Percentiles rank a stretch among this genome's conserved stretches.
phyloP scores from a whole-genome alignment of 768 basidiomycete genomes.

The Boletus reticulatus region DNA sequence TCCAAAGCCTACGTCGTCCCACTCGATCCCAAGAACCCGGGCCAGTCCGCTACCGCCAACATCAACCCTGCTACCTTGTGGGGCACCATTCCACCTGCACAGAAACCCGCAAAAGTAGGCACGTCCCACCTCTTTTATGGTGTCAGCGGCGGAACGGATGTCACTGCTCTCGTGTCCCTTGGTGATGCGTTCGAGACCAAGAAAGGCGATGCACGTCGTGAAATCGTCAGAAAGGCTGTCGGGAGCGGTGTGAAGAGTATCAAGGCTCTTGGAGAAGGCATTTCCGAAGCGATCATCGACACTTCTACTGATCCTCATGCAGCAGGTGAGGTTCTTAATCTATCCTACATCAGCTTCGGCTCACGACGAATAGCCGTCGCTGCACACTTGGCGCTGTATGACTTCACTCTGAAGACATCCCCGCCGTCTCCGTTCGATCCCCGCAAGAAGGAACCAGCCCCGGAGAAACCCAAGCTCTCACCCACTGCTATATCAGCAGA shows the following conservation, averaged over 20 bases:
- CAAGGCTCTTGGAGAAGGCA: constrained; percentile 55
- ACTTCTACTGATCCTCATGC: constrained; percentile 70
- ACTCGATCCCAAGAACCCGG: constrained; percentile 45
- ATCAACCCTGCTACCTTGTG: constrained; percentile 52
- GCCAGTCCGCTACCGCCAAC: constrained; percentile 29
- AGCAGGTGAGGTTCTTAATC: constrained; percentile 46
- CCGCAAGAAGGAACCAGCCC: constrained; percentile 48
- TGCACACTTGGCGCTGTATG: constrained; percentile 70
- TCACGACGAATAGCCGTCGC: constrained; percentile 57
- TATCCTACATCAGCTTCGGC: not conserved
- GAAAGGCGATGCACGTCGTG: constrained; percentile 48
- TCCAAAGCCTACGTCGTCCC: constrained; percentile 57
- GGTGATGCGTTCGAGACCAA: constrained; percentile 53
- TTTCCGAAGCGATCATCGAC: constrained; percentile 64
- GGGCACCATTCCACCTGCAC: constrained; percentile 44
- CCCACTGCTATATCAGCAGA: constrained; percentile 47
- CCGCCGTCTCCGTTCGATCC: constrained; percentile 67
- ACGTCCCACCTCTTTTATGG: constrained; percentile 66
- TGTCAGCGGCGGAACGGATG: constrained; percentile 36
- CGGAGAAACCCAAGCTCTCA: constrained; percentile 47
- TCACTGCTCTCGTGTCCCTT: constrained; percentile 57
- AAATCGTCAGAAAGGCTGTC: constrained; percentile 66
- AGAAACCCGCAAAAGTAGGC: constrained; percentile 57
- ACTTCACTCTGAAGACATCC: constrained; percentile 76
- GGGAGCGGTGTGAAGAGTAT: constrained; percentile 72